Percentiles rank a stretch among this genome's conserved stretches.
Conservation (phyloP, 768 basidiomycete genomes). For the Hericium rajendrae region DNA sequence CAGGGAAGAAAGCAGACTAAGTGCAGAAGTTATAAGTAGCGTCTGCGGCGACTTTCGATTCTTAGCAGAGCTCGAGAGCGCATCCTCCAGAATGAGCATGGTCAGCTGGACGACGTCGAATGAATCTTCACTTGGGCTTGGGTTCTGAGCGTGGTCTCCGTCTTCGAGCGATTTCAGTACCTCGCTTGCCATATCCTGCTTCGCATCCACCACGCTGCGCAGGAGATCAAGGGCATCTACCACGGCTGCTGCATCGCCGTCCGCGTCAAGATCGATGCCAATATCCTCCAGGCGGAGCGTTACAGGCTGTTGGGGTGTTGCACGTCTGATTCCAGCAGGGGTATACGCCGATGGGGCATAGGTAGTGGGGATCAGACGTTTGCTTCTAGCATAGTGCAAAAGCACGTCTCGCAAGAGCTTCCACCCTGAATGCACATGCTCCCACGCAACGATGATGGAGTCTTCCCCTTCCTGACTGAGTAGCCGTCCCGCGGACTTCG, state of each 20-base stretch:
- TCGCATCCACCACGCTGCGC: conserved; percentile 64
- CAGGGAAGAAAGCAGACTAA: conserved; percentile 73
- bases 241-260: conserved; percentile 55
- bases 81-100: conserved; percentile 74
- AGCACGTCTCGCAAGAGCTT: conserved; percentile 74
- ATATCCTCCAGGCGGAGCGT: conserved; percentile 51
- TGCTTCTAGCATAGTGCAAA: conserved; percentile 60
- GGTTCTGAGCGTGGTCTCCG: conserved; percentile 33
- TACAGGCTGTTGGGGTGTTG: conserved; percentile 5
- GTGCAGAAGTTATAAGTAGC: conserved; percentile 66
- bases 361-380: conserved; percentile 31
- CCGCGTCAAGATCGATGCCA: conserved; percentile 57
- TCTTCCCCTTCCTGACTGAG: conserved; percentile 67
- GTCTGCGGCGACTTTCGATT: conserved; percentile 35
- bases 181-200: conserved; percentile 49
- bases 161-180: conserved; percentile 60
- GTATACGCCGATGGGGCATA: background rate
- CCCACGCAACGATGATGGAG: conserved; percentile 67
- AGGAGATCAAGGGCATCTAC: conserved; percentile 74
- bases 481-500: conserved; percentile 56
- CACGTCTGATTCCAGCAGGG: background rate
- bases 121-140: conserved; percentile 41
- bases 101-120: conserved; percentile 74
- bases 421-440: conserved; percentile 81
- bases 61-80: conserved; percentile 34